Percentiles rank a stretch among this genome's conserved stretches.
phyloP scores from a whole-genome alignment of 1,284 basidiomycete genomes.

The Tilletia caries region DNA sequence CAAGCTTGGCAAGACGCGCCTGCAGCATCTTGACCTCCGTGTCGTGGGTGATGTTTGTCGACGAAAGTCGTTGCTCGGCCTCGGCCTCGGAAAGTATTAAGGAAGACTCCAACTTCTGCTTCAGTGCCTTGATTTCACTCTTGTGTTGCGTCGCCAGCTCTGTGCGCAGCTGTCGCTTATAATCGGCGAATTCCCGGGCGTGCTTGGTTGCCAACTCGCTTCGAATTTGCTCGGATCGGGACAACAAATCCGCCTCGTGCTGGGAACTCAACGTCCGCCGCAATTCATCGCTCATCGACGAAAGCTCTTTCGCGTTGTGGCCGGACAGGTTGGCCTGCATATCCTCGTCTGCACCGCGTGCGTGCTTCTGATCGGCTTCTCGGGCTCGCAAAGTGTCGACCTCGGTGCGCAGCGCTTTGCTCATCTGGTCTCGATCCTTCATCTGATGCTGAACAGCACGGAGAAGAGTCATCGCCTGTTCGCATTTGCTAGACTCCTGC shows the following conservation, averaged over 20 bases:
- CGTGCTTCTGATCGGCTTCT: constrained; percentile 22
- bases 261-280: background rate
- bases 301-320: background rate
- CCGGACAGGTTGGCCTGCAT: background rate
- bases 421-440: constrained; percentile 21
- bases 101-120: background rate
- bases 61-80: background rate
- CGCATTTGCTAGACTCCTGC: constrained; percentile 31
- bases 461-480: constrained; percentile 27
- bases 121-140: background rate
- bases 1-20: background rate
- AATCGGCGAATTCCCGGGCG: background rate
- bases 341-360: constrained; percentile 7
- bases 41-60: background rate
- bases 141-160: constrained; percentile 7
- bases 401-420: constrained; percentile 15
- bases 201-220: background rate
- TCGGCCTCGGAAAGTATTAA: background rate
- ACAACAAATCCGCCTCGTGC: background rate
- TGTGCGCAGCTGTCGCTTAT: background rate
- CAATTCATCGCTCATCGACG: background rate
- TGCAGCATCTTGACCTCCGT: constrained; percentile 11
- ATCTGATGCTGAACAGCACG: constrained; percentile 25
- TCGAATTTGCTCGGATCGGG: constrained; percentile 4
- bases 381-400: constrained; percentile 25